Percentiles rank a stretch among this genome's conserved stretches.
These are phyloP conservation scores for Xylaria sp. DNA, from an alignment of 2,329 filamentous ascomycete genomes.

Conservation along the genomic window DNA sequence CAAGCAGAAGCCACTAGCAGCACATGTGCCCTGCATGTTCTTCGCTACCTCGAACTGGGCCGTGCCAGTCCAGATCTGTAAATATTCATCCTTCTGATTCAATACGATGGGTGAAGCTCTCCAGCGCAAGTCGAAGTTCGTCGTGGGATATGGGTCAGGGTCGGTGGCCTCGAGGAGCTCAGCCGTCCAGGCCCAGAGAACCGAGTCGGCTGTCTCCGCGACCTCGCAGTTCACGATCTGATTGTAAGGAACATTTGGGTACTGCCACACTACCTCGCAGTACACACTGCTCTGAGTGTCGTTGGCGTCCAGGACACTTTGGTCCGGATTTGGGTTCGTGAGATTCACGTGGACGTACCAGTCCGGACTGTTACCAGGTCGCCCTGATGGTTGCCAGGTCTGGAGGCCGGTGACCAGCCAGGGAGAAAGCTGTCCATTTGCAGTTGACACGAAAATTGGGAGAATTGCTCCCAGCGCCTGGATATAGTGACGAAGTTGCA, in stretches of 20 bases:
- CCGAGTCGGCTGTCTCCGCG: slow-evolving; percentile 8
- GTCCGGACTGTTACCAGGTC: slow-evolving; percentile 39
- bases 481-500: slow-evolving; percentile 9
- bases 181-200: slow-evolving; percentile 43
- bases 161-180: slow-evolving; percentile 38
- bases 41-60: slow-evolving; percentile 41
- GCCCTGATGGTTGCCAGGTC: slow-evolving; percentile 43
- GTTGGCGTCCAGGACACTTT: slow-evolving; percentile 31
- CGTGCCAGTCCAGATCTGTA: slow-evolving; percentile 38
- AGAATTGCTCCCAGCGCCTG: slow-evolving; percentile 6
- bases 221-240: slow-evolving; percentile 36
- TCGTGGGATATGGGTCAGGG: slow-evolving; percentile 37
- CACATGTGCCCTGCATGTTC: slow-evolving; percentile 36
- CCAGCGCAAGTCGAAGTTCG: slow-evolving; percentile 42
- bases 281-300: slow-evolving; percentile 39
- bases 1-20: slow-evolving; percentile 39
- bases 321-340: slow-evolving; percentile 43
- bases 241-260: slow-evolving; percentile 35
- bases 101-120: slow-evolving; percentile 24
- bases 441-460: slow-evolving; percentile 4
- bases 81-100: slow-evolving; percentile 22
- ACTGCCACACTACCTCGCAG: slow-evolving; percentile 44
- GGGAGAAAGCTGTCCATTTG: slow-evolving; percentile 30
- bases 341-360: slow-evolving; percentile 42
- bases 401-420: slow-evolving; percentile 44